phyloP scores from a whole-genome alignment of 805 yeast species.

The Myxozyma nipponensis region DNA sequence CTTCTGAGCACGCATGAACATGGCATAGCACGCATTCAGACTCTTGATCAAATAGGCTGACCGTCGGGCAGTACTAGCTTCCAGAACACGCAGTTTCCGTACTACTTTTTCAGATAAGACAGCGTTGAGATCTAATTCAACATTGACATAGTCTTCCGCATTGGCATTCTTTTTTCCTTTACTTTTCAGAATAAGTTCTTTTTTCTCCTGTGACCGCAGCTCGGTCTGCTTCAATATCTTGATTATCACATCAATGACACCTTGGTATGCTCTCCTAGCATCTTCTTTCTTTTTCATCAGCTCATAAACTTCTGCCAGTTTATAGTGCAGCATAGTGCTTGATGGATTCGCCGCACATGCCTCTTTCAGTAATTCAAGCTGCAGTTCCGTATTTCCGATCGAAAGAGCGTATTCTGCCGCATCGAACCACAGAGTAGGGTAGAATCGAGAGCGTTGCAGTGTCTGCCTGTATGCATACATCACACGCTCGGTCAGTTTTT shows the following conservation, averaged over 20 bases:
- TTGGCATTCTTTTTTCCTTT: constrained; percentile 1
- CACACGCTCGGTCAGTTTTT: constrained; percentile 52
- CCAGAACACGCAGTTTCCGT: constrained; percentile 3
- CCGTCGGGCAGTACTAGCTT: constrained; percentile 9
- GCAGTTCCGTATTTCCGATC: constrained; percentile 27
- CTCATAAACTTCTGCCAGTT: constrained; percentile 69
- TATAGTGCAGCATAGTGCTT: constrained; percentile 63
- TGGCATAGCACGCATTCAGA: constrained; percentile 64
- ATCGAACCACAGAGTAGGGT: constrained; percentile 73
- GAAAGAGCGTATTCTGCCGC: constrained; percentile 43
- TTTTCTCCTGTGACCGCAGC: constrained; percentile 26
- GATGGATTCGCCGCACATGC: constrained; percentile 64
- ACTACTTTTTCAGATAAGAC: constrained; percentile 21
- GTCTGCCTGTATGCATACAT: constrained; percentile 72
- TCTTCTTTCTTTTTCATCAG: constrained; percentile 48
- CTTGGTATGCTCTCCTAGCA: constrained; percentile 49
- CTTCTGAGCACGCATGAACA: constrained; percentile 67
- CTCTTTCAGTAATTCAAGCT: constrained; percentile 47
- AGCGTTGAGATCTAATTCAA: constrained; percentile 5
- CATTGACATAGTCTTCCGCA: constrained; percentile 4
- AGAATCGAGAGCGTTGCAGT: constrained; percentile 55
- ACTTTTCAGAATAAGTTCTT: constrained; percentile 17
- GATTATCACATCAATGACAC: constrained; percentile 48
- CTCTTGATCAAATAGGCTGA: constrained; percentile 36
- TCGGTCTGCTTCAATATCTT: constrained; percentile 37